Evolutionary conservation across 1,139 yeast species (phyloP).

Genomic region (Suhomyces wounanorum): DNA sequence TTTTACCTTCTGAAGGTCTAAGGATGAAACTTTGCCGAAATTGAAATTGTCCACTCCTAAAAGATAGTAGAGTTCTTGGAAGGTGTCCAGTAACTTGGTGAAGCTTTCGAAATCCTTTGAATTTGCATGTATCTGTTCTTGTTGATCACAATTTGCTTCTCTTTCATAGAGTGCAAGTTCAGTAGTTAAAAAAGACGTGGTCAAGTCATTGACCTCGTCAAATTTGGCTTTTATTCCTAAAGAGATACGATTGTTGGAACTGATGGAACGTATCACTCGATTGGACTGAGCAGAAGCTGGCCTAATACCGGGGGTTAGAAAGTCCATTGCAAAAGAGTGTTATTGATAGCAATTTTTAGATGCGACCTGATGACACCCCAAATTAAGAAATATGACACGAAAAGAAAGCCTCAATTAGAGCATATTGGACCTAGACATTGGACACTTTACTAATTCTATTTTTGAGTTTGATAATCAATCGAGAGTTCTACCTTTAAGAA

Average conservation of each 20-base stretch:
- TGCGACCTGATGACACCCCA: neutral
- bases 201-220: slow-evolving; percentile 15
- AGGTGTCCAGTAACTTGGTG: slow-evolving; percentile 23
- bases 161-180: slow-evolving; percentile 11
- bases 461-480: too few relatives aligned
- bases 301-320: slow-evolving; percentile 19
- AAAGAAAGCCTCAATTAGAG: too few relatives aligned
- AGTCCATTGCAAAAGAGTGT: slow-evolving; percentile 16
- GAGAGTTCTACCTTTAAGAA: too few relatives aligned
- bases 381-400: neutral
- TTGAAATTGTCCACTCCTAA: slow-evolving; percentile 29
- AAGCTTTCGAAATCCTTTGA: slow-evolving; percentile 10
- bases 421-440: too few relatives aligned
- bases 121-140: neutral
- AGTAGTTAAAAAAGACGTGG: slow-evolving; percentile 15
- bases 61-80: slow-evolving; percentile 28
- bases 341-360: slow-evolving; percentile 1
- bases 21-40: slow-evolving; percentile 18
- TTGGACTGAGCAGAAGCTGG: slow-evolving; percentile 15
- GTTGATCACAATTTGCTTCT: neutral
- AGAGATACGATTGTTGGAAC: slow-evolving; percentile 19
- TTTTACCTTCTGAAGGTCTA: slow-evolving; percentile 19
- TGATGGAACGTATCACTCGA: slow-evolving; percentile 17
- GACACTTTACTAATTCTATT: too few relatives aligned
- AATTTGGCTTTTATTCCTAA: slow-evolving; percentile 15